phyloP scores from a whole-genome alignment of 2,329 filamentous ascomycete species.

The Claviceps citrina region DNA sequence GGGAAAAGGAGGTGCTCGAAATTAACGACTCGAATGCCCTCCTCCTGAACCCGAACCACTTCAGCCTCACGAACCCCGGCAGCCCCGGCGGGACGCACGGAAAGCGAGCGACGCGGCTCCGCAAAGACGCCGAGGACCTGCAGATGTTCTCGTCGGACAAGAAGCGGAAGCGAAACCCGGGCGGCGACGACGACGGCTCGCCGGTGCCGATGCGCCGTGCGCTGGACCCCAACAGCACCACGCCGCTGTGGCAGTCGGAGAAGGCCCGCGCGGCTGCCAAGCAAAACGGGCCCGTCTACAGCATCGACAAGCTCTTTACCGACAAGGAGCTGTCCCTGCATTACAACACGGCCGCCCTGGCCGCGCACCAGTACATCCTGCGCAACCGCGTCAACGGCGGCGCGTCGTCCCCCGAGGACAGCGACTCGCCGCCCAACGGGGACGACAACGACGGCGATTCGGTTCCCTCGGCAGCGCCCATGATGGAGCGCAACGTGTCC shows the following conservation, averaged over 20 bases:
- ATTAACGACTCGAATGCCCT: constrained; percentile 51
- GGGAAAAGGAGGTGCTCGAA: constrained; percentile 53
- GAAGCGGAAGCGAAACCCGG: constrained; percentile 46
- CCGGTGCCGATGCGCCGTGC: constrained; percentile 41
- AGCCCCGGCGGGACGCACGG: constrained; percentile 48
- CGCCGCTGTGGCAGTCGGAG: constrained; percentile 47
- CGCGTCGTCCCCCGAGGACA: constrained; percentile 36
- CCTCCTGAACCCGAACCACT: constrained; percentile 52
- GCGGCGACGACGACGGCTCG: constrained; percentile 46
- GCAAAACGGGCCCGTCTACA: constrained; percentile 45
- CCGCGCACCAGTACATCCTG: constrained; percentile 45
- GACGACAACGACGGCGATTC: constrained; percentile 36
- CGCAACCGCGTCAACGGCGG: constrained; percentile 39
- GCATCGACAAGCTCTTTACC: constrained; percentile 54
- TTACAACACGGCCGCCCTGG: constrained; percentile 46
- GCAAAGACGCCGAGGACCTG: constrained; percentile 45
- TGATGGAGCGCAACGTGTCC: constrained; percentile 49
- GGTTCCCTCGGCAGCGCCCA: constrained; percentile 33
- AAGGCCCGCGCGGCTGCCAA: constrained; percentile 37
- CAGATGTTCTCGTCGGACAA: constrained; percentile 39
- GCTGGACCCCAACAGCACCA: constrained; percentile 41
- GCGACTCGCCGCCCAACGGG: constrained; percentile 35
- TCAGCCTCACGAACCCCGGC: constrained; percentile 47
- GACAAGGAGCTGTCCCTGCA: constrained; percentile 53
- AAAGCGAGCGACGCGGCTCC: constrained; percentile 47